Conservation (phyloP, 2,329 filamentous ascomycete species). For the Nannizzia gypsea region DNA sequence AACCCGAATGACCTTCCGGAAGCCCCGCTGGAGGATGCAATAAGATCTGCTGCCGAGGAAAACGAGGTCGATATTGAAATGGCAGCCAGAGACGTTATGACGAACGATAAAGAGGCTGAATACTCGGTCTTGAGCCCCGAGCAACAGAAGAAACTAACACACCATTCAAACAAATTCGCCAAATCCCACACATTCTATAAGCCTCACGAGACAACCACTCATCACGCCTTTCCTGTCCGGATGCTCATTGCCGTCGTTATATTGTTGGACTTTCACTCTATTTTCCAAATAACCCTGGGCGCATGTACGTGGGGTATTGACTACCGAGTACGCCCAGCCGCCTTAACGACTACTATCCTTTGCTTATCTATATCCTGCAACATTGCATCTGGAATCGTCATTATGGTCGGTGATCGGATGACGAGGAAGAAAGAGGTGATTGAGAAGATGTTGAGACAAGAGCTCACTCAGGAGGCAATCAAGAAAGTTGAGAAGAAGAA, state of each 20-base stretch:
- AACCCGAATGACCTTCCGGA: conserved; percentile 54
- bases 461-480: conserved; percentile 57
- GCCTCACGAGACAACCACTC: conserved; percentile 72
- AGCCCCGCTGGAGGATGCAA: conserved; percentile 3
- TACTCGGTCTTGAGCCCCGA: conserved; percentile 51
- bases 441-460: conserved; percentile 62
- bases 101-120: conserved; percentile 42
- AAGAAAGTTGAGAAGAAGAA: conserved; percentile 43
- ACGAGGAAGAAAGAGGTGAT: conserved; percentile 80
- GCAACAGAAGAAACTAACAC: conserved; percentile 58
- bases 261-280: conserved; percentile 65
- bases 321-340: conserved; percentile 56
- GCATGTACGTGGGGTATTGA: conserved; percentile 67
- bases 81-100: conserved; percentile 25
- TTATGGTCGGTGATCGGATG: conserved; percentile 61
- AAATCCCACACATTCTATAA: conserved; percentile 84
- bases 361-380: conserved; percentile 68
- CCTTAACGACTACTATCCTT: conserved; percentile 69
- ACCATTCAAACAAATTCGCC: conserved; percentile 69
- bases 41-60: conserved; percentile 34
- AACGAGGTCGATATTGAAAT: conserved; percentile 36
- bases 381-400: conserved; percentile 62
- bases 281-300: conserved; percentile 69
- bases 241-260: conserved; percentile 67
- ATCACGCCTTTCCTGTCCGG: conserved; percentile 63